phyloP scores from a whole-genome alignment of 1,284 basidiomycete genomes.

The Papiliotrema flavescens region DNA sequence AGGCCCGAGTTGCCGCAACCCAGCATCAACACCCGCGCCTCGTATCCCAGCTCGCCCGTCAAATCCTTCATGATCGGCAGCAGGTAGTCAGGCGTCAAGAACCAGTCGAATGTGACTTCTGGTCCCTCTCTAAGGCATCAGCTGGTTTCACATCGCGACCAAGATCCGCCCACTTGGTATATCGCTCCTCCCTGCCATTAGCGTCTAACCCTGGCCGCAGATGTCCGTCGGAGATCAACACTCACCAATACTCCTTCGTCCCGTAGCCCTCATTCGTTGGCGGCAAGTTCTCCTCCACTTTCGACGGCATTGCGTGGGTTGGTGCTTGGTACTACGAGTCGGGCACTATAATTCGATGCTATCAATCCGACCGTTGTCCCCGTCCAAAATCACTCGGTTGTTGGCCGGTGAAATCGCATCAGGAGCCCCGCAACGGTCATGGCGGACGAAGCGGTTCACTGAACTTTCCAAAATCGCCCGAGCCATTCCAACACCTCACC shows the following conservation, averaged over 20 bases:
- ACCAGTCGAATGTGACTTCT: constrained; percentile 70
- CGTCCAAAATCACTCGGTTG: neutral
- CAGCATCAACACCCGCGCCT: constrained; percentile 72
- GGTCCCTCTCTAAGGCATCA: constrained; percentile 56
- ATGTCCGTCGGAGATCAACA: neutral
- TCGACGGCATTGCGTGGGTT: constrained; percentile 1
- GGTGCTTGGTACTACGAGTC: neutral
- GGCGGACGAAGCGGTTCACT: neutral
- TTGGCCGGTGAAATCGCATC: neutral
- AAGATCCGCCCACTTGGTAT: constrained; percentile 56
- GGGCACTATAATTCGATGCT: neutral
- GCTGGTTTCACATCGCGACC: neutral
- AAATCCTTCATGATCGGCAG: constrained; percentile 41
- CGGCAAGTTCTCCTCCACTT: constrained; percentile 52
- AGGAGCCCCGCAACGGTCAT: neutral
- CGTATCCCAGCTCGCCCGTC: constrained; percentile 51
- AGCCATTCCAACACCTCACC: neutral
- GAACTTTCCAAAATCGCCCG: neutral
- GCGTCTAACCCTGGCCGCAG: neutral
- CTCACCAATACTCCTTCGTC: constrained; percentile 69
- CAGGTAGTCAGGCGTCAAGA: constrained; percentile 44
- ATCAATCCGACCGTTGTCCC: neutral
- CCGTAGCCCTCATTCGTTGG: constrained; percentile 70
- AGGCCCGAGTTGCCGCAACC: constrained; percentile 86
- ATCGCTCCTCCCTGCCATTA: constrained; percentile 60